phyloP scores from a whole-genome alignment of 805 yeast genomes.

The Metschnikowia koreensis region DNA sequence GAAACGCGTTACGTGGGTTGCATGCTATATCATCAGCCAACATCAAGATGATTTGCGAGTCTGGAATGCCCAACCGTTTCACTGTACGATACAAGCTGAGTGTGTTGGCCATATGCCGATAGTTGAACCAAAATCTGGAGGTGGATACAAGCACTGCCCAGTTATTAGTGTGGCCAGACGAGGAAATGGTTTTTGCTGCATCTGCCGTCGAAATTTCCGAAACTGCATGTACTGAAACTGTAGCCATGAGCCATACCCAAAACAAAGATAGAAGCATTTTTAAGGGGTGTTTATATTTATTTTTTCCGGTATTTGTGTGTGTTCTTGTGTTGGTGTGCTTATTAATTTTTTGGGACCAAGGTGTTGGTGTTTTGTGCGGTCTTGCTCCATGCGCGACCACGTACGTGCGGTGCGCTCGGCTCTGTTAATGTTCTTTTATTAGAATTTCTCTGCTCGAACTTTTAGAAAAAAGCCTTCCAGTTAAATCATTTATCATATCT shows the following conservation, averaged over 20 bases:
- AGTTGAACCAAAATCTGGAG: constrained; percentile 97
- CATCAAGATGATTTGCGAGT: constrained; percentile 95
- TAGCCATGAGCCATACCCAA: background rate
- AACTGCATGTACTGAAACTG: background rate
- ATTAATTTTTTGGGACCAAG: no score
- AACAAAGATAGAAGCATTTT: constrained; percentile 4
- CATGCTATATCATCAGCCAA: constrained; percentile 96
- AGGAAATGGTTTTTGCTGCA: constrained; percentile 16
- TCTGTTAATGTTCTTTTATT: no score
- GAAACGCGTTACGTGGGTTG: constrained; percentile 92
- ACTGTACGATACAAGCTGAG: constrained; percentile 93
- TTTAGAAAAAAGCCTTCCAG: no score
- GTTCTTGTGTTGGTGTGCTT: no score
- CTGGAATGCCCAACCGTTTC: constrained; percentile 94
- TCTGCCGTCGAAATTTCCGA: background rate
- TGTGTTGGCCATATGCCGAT: constrained; percentile 96
- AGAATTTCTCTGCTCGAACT: no score
- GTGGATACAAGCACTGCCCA: constrained; percentile 94
- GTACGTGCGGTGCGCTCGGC: no score
- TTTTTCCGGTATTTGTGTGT: background rate
- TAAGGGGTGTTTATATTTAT: no score
- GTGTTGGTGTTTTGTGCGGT: no score
- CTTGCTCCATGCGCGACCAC: background rate
- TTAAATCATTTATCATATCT: no score
- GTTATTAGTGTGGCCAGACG: constrained; percentile 58